Conservation (phyloP, 306 rosid species). For the Trifolium subterraneum region DNA sequence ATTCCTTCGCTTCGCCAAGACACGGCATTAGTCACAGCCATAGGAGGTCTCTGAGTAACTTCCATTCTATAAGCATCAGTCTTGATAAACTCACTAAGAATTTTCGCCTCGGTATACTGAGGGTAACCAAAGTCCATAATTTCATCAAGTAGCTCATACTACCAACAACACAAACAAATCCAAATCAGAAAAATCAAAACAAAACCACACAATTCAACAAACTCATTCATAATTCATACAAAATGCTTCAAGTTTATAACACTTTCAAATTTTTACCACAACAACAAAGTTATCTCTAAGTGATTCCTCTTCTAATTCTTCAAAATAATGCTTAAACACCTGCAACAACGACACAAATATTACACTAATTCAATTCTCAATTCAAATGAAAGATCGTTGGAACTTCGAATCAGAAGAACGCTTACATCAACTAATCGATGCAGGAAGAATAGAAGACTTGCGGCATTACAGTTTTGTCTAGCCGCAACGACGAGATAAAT, state of each 20-base stretch:
- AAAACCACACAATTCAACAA: constrained; percentile 15
- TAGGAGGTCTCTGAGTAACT: constrained; percentile 95
- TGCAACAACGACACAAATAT: constrained; percentile 43
- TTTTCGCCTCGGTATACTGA: constrained; percentile 93
- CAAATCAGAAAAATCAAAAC: constrained; percentile 2
- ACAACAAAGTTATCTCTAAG: constrained; percentile 94
- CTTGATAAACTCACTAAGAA: constrained; percentile 93
- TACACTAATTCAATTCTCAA: constrained; percentile 13
- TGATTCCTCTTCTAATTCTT: constrained; percentile 92
- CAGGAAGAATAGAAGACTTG: constrained; percentile 79
- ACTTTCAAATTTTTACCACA: constrained; percentile 61
- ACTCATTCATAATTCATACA: not conserved
- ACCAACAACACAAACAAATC: constrained; percentile 31
- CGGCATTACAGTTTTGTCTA: constrained; percentile 94
- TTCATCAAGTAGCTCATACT: constrained; percentile 87
- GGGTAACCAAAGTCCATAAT: constrained; percentile 99
- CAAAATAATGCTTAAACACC: constrained; percentile 92
- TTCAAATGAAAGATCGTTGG: not conserved
- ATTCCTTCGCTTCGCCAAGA: constrained; percentile 99
- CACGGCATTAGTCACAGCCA: constrained; percentile 98
- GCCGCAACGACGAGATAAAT: constrained; percentile 80
- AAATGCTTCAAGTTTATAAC: not conserved
- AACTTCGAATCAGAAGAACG: constrained; percentile 13
- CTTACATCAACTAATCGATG: constrained; percentile 84
- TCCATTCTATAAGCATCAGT: constrained; percentile 99